Percentiles rank a stretch among this genome's conserved stretches.
Evolutionary conservation across 164 flowering plant species (phyloP).

Genomic region (Paratinospora sagittata): DNA sequence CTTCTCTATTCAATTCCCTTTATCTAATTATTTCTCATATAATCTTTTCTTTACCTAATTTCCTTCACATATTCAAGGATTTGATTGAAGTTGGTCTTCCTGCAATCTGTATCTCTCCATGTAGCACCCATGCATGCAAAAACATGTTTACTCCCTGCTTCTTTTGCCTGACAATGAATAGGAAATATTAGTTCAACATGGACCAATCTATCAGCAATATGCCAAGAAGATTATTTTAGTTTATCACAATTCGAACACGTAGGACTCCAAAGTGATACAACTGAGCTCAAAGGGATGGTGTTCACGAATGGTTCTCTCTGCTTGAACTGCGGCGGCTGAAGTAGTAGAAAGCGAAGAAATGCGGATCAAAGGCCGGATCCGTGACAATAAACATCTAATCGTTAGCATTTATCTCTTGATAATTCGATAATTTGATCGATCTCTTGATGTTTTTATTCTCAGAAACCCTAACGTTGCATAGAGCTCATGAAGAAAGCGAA

Average conservation of each 20-base stretch:
- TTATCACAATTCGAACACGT: too few relatives aligned
- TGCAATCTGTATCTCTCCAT: constrained; percentile 95
- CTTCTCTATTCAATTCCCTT: background rate
- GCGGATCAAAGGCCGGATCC: constrained; percentile 3
- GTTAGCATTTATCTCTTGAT: constrained; percentile 14
- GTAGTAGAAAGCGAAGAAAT: constrained; percentile 10
- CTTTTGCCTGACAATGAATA: too few relatives aligned
- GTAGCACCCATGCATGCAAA: constrained; percentile 99
- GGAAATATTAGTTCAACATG: too few relatives aligned
- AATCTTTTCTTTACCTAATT: constrained; percentile 54
- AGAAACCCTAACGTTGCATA: background rate
- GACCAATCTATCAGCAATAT: too few relatives aligned
- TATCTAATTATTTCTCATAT: background rate
- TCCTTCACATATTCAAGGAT: constrained; percentile 93
- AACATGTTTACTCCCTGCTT: too few relatives aligned
- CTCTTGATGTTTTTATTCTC: too few relatives aligned
- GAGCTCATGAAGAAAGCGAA: background rate
- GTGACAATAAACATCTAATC: constrained; percentile 18
- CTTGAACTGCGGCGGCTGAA: constrained; percentile 72
- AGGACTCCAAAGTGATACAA: too few relatives aligned
- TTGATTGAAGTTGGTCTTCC: constrained; percentile 93
- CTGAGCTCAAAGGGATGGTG: too few relatives aligned
- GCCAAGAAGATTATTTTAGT: background rate
- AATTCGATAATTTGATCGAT: background rate
- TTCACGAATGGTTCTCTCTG: constrained; percentile 62